Conservation (phyloP, 176 grass and related monocot genomes). For the Ananas comosus region DNA sequence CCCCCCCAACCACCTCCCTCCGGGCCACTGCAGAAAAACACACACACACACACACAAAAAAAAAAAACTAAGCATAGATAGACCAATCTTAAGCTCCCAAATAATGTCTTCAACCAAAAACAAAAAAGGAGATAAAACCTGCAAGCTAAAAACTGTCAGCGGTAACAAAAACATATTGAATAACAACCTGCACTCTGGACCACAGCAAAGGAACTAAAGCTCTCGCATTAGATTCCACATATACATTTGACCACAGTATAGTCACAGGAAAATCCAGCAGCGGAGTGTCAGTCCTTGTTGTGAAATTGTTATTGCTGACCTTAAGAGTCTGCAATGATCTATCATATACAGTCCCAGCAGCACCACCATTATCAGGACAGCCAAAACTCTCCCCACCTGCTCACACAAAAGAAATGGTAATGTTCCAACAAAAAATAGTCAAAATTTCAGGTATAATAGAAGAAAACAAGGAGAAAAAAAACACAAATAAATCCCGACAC, state of each 20-base stretch:
- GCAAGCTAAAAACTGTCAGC: not conserved
- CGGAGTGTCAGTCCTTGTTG: conserved; percentile 86
- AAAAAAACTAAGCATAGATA: not conserved
- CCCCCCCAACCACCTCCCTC: too few relatives aligned
- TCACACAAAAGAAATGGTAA: conserved; percentile 11
- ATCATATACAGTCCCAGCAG: conserved; percentile 90
- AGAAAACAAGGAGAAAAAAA: not conserved
- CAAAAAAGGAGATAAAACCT: not conserved
- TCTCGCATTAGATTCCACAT: conserved; percentile 76
- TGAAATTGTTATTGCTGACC: conserved; percentile 94
- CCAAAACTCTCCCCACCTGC: conserved; percentile 86
- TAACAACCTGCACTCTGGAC: conserved; percentile 89
- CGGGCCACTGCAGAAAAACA: too few relatives aligned
- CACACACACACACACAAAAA: not conserved
- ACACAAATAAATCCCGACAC: too few relatives aligned
- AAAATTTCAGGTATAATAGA: conserved; percentile 1
- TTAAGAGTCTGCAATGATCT: conserved; percentile 76
- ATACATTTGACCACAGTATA: conserved; percentile 89
- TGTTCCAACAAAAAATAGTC: conserved; percentile 14
- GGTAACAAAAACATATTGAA: not conserved
- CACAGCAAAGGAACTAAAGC: conserved; percentile 92
- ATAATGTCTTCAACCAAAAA: not conserved
- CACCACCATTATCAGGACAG: conserved; percentile 81
- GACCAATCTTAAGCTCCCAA: not conserved
- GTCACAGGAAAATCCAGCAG: conserved; percentile 75